Conservation (phyloP, 129 eudicot genomes). For the Silybum marianum region DNA sequence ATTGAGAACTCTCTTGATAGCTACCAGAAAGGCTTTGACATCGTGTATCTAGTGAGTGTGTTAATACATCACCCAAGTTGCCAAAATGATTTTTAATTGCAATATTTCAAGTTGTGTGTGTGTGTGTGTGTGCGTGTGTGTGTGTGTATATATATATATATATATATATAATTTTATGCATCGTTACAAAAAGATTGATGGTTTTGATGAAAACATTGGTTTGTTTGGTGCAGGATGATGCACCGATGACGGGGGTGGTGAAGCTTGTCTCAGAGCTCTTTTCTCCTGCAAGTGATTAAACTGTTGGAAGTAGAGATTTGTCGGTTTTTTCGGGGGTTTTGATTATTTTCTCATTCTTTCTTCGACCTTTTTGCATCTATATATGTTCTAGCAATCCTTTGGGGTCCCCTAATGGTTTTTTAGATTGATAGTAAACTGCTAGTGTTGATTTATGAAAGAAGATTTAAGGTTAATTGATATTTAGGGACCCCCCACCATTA, state of each 20-base stretch:
- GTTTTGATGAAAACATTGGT: constrained; percentile 1
- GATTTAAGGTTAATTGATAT: not conserved
- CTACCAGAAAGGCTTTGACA: constrained; percentile 76
- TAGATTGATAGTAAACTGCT: constrained; percentile 8
- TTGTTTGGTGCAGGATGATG: constrained; percentile 66
- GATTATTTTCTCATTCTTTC: not conserved
- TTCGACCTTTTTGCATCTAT: not conserved
- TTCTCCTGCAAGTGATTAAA: constrained; percentile 40
- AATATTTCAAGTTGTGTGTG: not conserved
- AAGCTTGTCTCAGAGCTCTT: constrained; percentile 68
- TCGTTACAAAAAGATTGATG: not conserved
- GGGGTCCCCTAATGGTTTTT: constrained; percentile 13
- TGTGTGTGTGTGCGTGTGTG: too few relatives aligned
- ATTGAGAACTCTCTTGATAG: constrained; percentile 67
- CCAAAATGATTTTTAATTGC: not conserved
- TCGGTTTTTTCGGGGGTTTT: not conserved
- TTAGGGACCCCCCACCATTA: not conserved
- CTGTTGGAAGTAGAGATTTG: not conserved
- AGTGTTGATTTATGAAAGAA: constrained; percentile 5
- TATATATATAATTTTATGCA: not conserved
- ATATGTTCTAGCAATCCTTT: constrained; percentile 4
- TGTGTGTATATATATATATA: too few relatives aligned
- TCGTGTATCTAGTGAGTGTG: constrained; percentile 80
- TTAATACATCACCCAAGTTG: not conserved
- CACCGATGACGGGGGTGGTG: constrained; percentile 74